phyloP scores from a whole-genome alignment of 306 rosid genomes.

The Rosa rugosa region DNA sequence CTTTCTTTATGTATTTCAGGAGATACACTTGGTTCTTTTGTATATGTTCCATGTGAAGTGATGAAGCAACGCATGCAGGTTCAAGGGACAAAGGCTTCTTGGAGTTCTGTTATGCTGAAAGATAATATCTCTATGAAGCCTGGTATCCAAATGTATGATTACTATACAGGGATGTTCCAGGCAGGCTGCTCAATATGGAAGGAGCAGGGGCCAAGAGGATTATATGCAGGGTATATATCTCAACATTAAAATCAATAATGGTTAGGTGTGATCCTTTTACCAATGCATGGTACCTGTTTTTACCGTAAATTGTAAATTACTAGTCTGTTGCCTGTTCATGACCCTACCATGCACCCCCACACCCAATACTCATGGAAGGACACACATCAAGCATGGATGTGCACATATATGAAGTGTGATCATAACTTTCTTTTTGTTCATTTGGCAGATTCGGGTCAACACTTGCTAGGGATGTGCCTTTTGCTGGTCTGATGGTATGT shows the following conservation, averaged over 20 bases:
- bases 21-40: constrained; percentile 89
- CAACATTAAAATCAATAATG: constrained; percentile 1
- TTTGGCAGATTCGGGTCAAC: constrained; percentile 74
- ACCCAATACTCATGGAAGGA: not conserved
- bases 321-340: not conserved
- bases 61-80: constrained; percentile 94
- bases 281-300: not conserved
- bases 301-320: not conserved
- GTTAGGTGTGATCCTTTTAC: constrained; percentile 16
- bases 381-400: not conserved
- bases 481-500: constrained; percentile 86
- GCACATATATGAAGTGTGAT: not conserved
- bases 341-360: not conserved
- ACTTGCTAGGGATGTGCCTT: constrained; percentile 90
- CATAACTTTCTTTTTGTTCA: constrained; percentile 25
- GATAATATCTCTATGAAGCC: constrained; percentile 49
- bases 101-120: constrained; percentile 58
- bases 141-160: constrained; percentile 57
- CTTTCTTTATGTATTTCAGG: constrained; percentile 54
- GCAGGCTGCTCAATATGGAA: constrained; percentile 84
- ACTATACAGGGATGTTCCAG: constrained; percentile 81
- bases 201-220: constrained; percentile 73
- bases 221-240: constrained; percentile 80
- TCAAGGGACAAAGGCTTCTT: constrained; percentile 75
- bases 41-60: constrained; percentile 95